Evolutionary conservation across 345 rosid species (phyloP).

Genomic region (Moricandia moricandioides): DNA sequence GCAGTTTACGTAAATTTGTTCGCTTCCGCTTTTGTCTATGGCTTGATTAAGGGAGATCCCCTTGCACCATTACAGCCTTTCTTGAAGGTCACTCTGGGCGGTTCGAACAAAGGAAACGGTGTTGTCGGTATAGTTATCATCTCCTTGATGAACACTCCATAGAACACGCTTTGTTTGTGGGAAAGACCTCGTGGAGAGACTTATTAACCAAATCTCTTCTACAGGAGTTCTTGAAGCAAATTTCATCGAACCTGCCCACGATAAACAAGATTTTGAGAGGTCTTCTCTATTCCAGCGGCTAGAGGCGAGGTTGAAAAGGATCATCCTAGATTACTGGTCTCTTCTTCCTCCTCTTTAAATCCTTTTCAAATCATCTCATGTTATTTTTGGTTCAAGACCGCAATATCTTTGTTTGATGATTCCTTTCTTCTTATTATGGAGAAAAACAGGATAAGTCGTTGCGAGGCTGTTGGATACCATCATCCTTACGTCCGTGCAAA

Average conservation of each 20-base stretch:
- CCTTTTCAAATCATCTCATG: not conserved
- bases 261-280: conserved; percentile 97
- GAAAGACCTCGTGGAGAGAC: conserved; percentile 13
- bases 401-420: not conserved
- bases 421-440: not conserved
- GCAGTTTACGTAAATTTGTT: not conserved
- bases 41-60: conserved; percentile 13
- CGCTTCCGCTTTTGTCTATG: not conserved
- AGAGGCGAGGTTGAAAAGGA: conserved; percentile 70
- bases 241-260: conserved; percentile 95
- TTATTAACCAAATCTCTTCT: conserved; percentile 28
- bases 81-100: conserved; percentile 73
- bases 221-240: conserved; percentile 94
- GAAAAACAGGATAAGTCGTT: not conserved
- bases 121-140: conserved; percentile 61
- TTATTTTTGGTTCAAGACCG: not conserved
- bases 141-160: conserved; percentile 14
- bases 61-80: conserved; percentile 62
- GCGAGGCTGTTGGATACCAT: not conserved
- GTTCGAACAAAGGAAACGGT: conserved; percentile 54
- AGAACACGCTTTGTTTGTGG: conserved; percentile 14
- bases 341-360: conserved; percentile 26
- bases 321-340: conserved; percentile 67
- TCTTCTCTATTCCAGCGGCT: conserved; percentile 71
- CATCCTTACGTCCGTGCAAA: not conserved